Evolutionary conservation across 805 yeast genomes (phyloP), one percentile per base, ranked within the genome.

Genomic region (Wickerhamomyces bisporus): DNA sequence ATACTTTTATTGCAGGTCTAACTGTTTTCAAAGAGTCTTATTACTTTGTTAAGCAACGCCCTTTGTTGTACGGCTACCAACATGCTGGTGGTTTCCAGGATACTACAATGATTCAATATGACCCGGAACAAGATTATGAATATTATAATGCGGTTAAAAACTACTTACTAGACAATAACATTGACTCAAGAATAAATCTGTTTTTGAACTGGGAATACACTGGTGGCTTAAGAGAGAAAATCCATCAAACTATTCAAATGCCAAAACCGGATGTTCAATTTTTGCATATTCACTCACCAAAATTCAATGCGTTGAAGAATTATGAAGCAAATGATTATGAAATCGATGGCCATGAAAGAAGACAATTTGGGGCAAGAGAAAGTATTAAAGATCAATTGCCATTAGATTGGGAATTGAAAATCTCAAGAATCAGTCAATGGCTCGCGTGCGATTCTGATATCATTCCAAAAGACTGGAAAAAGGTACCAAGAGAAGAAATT

Each of bases 1-100:
- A 83, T 46, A 81, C 89, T 0, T 81, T 82, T 52, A 73, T 49
- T 64, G 56, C 58, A 3, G 58, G 55, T n/a, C 29, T 52, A 25
- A 51, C 55, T 5, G 50, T 51, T 2, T 51, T 52, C 36, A 40
- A 44, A 27, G 55, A 48, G 23, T 39, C 44, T 12, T 52, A 38
- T 33, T 53, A 53, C 38, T 50, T 52, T 30, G 54, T 52, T 23
- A 50, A 51, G 27, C 50, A 53, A 18, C 51, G 57, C 23, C 57
- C 57, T 12, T 27, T 48, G 14, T 32, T 51, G 19, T 51, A 28
- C 14, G 58, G 58, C 16, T 52, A 54, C 24, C 43, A 47, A 15
- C 53, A 52, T 33, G 38, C 10, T 3, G 39, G 26, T 16, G 57
- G 54, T 1, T 52, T 50, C 49, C 57, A 52, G 36, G 58, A 53